These are phyloP conservation scores for Yamadazyma sp. DNA, from an alignment of 805 yeast species.

Conservation along the genomic window DNA sequence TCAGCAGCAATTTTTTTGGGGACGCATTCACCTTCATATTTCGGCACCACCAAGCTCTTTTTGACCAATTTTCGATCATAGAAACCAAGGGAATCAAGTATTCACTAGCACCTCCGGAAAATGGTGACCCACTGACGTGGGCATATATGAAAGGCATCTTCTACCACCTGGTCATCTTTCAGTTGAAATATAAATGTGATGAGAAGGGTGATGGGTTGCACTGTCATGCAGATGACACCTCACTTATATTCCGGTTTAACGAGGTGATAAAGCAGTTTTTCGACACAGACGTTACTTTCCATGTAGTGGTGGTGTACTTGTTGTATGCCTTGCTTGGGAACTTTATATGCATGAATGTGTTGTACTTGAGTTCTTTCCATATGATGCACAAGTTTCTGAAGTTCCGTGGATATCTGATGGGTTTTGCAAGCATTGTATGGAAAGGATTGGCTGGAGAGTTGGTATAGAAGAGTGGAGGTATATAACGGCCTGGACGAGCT, in stretches of 20 bases:
- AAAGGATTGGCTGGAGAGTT: slow-evolving; percentile 1
- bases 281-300: slow-evolving; percentile 2
- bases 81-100: slow-evolving; percentile 4
- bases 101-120: slow-evolving; percentile 4
- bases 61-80: not conserved
- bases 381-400: not conserved
- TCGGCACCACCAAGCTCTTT: slow-evolving; percentile 8
- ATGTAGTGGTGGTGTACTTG: slow-evolving; percentile 16
- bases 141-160: slow-evolving; percentile 1
- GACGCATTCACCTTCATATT: slow-evolving; percentile 31
- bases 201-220: not conserved
- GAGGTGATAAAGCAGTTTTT: slow-evolving; percentile 12
- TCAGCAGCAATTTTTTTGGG: slow-evolving; percentile 25
- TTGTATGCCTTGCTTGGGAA: slow-evolving; percentile 23
- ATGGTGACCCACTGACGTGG: slow-evolving; percentile 5
- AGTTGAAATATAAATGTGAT: slow-evolving; percentile 5
- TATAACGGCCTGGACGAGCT: too few species aligned
- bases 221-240: slow-evolving; percentile 11
- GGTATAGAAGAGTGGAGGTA: too few species aligned
- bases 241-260: slow-evolving; percentile 21
- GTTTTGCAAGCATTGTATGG: not conserved
- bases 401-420: not conserved
- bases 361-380: slow-evolving; percentile 10
- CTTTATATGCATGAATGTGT: slow-evolving; percentile 20
- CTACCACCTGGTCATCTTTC: slow-evolving; percentile 1